Evolutionary conservation across 352 stramenopile species (phyloP).

Genomic region (Phytopythium helicoides): DNA sequence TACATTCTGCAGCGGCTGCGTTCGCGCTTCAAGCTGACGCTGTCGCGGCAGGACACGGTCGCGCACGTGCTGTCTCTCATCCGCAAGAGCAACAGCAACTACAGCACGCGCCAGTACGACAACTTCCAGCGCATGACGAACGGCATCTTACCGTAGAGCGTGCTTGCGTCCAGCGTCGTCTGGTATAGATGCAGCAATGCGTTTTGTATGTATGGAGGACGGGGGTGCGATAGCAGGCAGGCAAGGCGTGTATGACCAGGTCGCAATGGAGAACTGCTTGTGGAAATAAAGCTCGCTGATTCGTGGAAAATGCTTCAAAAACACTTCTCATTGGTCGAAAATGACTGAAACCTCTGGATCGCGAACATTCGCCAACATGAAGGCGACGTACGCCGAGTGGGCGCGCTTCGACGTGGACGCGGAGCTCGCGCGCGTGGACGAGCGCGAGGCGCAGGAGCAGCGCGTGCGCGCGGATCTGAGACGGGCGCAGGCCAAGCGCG

Average conservation of each 20-base stretch:
- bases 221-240: too few relatives aligned
- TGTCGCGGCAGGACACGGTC: constrained; percentile 89
- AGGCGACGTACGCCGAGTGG: constrained; percentile 57
- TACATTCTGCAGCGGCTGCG: constrained; percentile 87
- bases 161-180: too few relatives aligned
- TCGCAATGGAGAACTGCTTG: too few relatives aligned
- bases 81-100: constrained; percentile 91
- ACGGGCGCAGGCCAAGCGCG: constrained; percentile 43
- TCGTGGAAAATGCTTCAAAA: too few relatives aligned
- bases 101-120: constrained; percentile 92
- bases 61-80: constrained; percentile 90
- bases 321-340: too few relatives aligned
- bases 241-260: too few relatives aligned
- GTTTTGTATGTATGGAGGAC: too few relatives aligned
- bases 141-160: constrained; percentile 81
- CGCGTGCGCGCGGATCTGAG: constrained; percentile 15
- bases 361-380: constrained; percentile 15
- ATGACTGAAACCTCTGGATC: too few relatives aligned
- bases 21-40: constrained; percentile 83
- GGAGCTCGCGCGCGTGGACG: constrained; percentile 56
- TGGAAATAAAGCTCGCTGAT: too few relatives aligned
- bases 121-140: constrained; percentile 95
- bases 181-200: too few relatives aligned
- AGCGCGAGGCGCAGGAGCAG: constrained; percentile 28
- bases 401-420: constrained; percentile 65